Conservation (phyloP, 1,284 basidiomycete species). For the Erythrobasidium hasegawianum region DNA sequence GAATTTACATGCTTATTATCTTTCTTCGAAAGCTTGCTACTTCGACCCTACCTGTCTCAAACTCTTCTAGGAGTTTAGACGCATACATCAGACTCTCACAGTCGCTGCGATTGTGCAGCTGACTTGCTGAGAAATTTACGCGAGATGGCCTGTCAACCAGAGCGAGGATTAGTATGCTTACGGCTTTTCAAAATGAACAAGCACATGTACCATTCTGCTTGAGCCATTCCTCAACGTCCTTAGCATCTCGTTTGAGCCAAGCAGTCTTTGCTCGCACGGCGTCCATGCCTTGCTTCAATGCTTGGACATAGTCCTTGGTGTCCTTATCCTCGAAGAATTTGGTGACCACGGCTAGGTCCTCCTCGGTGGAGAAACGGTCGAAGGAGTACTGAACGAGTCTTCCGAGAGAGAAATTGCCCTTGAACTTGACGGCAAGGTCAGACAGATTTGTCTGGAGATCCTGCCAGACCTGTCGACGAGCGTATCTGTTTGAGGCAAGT, state of each 20-base stretch:
- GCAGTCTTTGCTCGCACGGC: slow-evolving; percentile 54
- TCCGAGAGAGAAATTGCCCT: slow-evolving; percentile 44
- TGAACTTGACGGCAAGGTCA: slow-evolving; percentile 60
- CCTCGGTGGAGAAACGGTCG: slow-evolving; percentile 60
- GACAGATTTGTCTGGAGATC: slow-evolving; percentile 48
- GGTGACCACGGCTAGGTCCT: slow-evolving; percentile 64
- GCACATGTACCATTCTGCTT: slow-evolving; percentile 47
- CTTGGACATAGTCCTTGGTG: slow-evolving; percentile 46
- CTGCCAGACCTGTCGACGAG: slow-evolving; percentile 48
- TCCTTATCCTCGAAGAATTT: slow-evolving; percentile 55
- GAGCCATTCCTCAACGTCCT: slow-evolving; percentile 63
- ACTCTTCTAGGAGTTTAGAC: no score
- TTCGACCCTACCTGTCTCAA: no score
- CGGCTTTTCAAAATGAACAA: no score
- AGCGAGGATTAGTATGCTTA: no score
- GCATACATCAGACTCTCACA: no score
- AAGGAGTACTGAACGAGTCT: slow-evolving; percentile 56
- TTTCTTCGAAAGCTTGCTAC: no score
- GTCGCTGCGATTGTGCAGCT: no score
- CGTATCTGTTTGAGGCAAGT: slow-evolving; percentile 46
- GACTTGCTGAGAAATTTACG: no score
- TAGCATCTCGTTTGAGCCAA: slow-evolving; percentile 56
- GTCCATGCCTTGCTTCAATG: slow-evolving; percentile 54
- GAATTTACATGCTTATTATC: no score
- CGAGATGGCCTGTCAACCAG: no score